A percentile compares a stretch with the other conserved stretches of the same genome.
Evolutionary conservation across 495 filamentous ascomycete genomes (phyloP).

Genomic region (Podospora sp.): DNA sequence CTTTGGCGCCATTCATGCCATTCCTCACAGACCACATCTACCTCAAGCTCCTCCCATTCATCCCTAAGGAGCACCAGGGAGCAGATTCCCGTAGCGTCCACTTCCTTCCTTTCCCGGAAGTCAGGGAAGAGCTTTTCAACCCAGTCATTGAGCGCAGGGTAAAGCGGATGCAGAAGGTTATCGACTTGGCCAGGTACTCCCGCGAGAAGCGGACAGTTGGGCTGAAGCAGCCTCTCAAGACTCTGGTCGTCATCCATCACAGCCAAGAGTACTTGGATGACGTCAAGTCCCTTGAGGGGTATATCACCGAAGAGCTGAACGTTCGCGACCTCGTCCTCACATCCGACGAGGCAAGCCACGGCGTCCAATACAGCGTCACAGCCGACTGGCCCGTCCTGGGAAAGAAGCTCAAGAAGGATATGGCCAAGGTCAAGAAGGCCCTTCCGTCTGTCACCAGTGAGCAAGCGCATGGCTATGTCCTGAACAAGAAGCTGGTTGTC

Average conservation of each 20-base stretch:
- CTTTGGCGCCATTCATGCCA: constrained; percentile 91
- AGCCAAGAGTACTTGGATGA: constrained; percentile 83
- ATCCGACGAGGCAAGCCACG: constrained; percentile 85
- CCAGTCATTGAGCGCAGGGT: constrained; percentile 83
- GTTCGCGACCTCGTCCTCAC: constrained; percentile 82
- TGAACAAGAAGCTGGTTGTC: constrained; percentile 70
- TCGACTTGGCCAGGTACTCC: constrained; percentile 83
- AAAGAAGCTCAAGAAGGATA: constrained; percentile 96
- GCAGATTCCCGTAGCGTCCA: constrained; percentile 84
- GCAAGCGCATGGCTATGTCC: constrained; percentile 73
- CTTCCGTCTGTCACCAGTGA: constrained; percentile 77
- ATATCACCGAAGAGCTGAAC: constrained; percentile 91
- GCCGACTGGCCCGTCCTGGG: constrained; percentile 94
- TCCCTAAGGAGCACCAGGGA: constrained; percentile 60
- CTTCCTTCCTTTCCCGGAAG: constrained; percentile 88
- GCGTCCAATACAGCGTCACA: constrained; percentile 82
- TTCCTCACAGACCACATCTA: constrained; percentile 97
- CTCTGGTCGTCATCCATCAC: constrained; percentile 88
- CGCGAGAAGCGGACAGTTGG: constrained; percentile 83
- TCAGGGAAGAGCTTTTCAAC: constrained; percentile 86
- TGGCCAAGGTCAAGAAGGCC: constrained; percentile 85
- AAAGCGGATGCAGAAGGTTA: constrained; percentile 90
- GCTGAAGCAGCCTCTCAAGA: constrained; percentile 88
- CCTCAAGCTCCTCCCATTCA: constrained; percentile 69
- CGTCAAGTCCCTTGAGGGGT: constrained; percentile 76